phyloP scores from a whole-genome alignment of 441 rosid genomes.

The Mallotus japonicus region DNA sequence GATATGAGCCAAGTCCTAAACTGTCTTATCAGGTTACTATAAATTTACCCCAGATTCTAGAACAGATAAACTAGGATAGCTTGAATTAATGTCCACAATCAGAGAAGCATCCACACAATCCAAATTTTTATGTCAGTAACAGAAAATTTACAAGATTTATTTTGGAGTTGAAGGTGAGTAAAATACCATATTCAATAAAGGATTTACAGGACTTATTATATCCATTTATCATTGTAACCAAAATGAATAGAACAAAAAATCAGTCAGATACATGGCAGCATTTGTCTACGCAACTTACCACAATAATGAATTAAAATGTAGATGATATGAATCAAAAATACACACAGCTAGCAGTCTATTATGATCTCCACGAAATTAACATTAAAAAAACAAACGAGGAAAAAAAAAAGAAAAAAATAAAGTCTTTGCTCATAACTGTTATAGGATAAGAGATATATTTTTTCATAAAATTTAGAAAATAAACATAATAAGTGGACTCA shows the following conservation, averaged over 20 bases:
- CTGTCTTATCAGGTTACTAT: not conserved
- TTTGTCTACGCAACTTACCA: not conserved
- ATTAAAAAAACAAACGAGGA: not conserved
- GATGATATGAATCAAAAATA: not conserved
- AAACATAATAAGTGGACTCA: constrained; percentile 32
- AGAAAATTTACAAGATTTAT: not conserved
- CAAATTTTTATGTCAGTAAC: not conserved
- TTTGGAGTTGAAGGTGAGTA: not conserved
- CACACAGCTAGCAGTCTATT: not conserved
- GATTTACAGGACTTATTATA: not conserved
- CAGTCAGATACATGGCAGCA: not conserved
- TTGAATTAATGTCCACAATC: not conserved
- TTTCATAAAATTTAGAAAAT: not conserved
- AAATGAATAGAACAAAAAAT: not conserved
- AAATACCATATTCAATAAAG: not conserved
- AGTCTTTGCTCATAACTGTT: not conserved
- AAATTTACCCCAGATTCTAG: not conserved
- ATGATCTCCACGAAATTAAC: not conserved
- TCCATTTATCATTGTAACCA: not conserved
- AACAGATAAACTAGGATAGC: not conserved
- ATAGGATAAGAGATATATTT: not conserved
- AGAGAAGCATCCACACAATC: not conserved
- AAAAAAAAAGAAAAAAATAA: not conserved
- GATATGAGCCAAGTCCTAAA: not conserved
- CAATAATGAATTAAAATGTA: not conserved